Evolutionary conservation across 2,329 filamentous ascomycete genomes (phyloP).

Genomic region (Mollisiaceae sp.): DNA sequence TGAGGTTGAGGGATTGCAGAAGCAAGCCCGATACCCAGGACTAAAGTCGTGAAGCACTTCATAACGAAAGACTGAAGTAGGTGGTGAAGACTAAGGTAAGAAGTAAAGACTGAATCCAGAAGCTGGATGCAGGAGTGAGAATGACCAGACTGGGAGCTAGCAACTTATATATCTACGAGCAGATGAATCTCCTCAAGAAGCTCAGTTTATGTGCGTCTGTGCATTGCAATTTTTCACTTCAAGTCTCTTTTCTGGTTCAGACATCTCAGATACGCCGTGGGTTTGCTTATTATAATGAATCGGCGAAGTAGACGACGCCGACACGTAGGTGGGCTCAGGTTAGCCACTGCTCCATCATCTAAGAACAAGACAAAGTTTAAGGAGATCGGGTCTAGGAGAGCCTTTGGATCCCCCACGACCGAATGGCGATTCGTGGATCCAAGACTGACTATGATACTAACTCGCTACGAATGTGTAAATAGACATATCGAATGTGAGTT

Average conservation of each 20-base stretch:
- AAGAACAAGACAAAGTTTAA: background rate
- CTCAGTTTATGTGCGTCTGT: background rate
- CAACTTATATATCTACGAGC: background rate
- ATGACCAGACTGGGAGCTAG: background rate
- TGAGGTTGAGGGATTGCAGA: slow-evolving; percentile 10
- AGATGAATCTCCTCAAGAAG: background rate
- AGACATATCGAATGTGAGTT: background rate
- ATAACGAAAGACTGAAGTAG: slow-evolving; percentile 7
- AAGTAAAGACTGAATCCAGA: background rate
- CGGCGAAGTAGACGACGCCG: background rate
- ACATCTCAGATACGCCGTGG: background rate
- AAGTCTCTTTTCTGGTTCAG: background rate
- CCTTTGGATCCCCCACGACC: background rate
- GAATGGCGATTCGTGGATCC: background rate
- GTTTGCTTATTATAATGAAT: background rate
- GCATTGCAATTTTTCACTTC: background rate
- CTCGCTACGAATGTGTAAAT: background rate
- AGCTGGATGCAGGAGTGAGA: background rate
- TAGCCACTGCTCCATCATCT: background rate
- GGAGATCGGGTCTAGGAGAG: background rate
- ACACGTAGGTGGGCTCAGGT: background rate
- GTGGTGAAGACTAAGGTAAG: background rate
- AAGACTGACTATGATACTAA: background rate
- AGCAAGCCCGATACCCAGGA: slow-evolving; percentile 3
- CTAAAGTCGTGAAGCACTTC: slow-evolving; percentile 5